Evolutionary conservation across 257 asterid genomes (phyloP), one percentile per base, ranked within the genome.

Genomic region (Ilex aquifolium): DNA sequence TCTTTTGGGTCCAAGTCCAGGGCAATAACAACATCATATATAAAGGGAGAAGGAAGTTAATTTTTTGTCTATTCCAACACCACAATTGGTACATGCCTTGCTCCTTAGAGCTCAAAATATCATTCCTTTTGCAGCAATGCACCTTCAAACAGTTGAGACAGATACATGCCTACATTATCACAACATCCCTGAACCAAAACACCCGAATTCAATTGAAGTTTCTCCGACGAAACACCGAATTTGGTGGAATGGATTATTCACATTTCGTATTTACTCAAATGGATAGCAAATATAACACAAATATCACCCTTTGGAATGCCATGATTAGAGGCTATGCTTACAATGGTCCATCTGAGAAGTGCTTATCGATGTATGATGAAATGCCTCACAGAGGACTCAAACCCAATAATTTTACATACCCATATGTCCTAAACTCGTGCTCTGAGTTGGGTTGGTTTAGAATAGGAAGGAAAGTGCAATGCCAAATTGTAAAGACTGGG

Each of bases 251-350:
- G 88, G 83, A 67, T 49, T 82, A 79, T 11, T 65, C 85, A 11
- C 52, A 57, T 62, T 74, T 74, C 62, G 57, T 82, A 14, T 82
- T 72, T 31, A 36, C 61, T 17, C 82, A 74, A 52, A 74, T 71
- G 81, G 80, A 79, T 44, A 77, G 81, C 21, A 32, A 68, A 17
- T 46, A 39, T 7, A 57, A 32, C 63, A 55, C 57, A 10, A 78
- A 74, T 10, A 60, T 67, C 40, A 40, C 80, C 3, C 72, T 79
- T 5, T 82, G 88, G 85, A 82, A 82, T 49, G 79, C 79, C 31
- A 79, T 82, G 83, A 57, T 82, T 10, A 74, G 83, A 69, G 88
- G 83, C 13, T 82, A 77, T 30, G 83, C 73, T 1, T 77, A 67
- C 57, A 74, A 82, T 57, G 82, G 83, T 36, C 85, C 85, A 13